phyloP scores from a whole-genome alignment of 108 stramenopile genomes.

The Pseudonitzschia delicatissima region DNA sequence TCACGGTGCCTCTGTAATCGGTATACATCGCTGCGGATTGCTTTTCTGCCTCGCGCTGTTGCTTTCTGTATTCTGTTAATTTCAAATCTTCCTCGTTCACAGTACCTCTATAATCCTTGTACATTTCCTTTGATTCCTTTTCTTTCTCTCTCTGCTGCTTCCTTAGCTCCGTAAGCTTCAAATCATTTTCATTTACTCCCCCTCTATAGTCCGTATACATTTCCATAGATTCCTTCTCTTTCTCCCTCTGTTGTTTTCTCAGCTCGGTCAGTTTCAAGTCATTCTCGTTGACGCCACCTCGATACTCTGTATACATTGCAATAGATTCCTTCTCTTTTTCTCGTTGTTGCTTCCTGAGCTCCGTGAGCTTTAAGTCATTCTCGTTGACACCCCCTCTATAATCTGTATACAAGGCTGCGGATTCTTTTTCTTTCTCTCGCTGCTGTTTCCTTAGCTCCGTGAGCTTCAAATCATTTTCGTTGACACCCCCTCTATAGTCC shows the following conservation, averaged over 20 bases:
- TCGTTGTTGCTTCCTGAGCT: constrained; percentile 16
- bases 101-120: neutral
- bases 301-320: neutral
- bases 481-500: constrained; percentile 9
- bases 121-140: neutral
- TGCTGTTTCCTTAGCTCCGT: constrained; percentile 10
- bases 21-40: neutral
- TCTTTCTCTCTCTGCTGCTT: constrained; percentile 10
- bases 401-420: neutral
- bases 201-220: constrained; percentile 12
- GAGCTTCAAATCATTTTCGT: constrained; percentile 13
- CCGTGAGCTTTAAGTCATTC: constrained; percentile 16
- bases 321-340: constrained; percentile 2
- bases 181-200: constrained; percentile 15
- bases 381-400: constrained; percentile 8
- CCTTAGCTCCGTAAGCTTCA: constrained; percentile 12
- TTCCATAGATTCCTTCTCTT: constrained; percentile 7
- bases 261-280: constrained; percentile 13
- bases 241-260: constrained; percentile 13
- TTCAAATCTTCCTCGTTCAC: constrained; percentile 18
- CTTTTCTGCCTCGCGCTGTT: constrained; percentile 9
- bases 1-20: neutral
- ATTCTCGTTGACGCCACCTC: constrained; percentile 19
- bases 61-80: constrained; percentile 13
- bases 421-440: constrained; percentile 13